phyloP scores from a whole-genome alignment of 2,329 filamentous ascomycete genomes.

The Leptographium galeiforme region DNA sequence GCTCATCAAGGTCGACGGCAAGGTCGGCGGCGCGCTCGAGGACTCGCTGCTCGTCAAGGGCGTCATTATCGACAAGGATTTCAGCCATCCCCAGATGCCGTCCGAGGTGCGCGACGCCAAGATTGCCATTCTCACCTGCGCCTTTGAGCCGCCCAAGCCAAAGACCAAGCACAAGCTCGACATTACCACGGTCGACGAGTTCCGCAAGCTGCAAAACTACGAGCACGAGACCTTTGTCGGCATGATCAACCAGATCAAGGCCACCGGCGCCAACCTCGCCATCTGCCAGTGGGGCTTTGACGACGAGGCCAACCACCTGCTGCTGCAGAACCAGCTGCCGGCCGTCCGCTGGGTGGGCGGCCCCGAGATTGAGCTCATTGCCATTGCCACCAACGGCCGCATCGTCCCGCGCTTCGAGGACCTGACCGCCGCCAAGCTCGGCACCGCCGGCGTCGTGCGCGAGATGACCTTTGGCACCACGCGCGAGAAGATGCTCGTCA shows the following conservation, averaged over 20 bases:
- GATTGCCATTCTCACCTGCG: constrained; percentile 92
- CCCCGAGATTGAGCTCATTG: constrained; percentile 95
- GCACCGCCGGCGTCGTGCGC: constrained; percentile 74
- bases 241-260: constrained; percentile 98
- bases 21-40: constrained; percentile 87
- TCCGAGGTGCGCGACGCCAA: constrained; percentile 90
- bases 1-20: constrained; percentile 97
- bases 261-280: constrained; percentile 88
- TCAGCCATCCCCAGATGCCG: constrained; percentile 98
- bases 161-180: constrained; percentile 99
- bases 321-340: constrained; percentile 90
- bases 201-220: constrained; percentile 93
- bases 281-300: constrained; percentile 99
- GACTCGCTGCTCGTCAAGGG: constrained; percentile 92
- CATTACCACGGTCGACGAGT: constrained; percentile 93
- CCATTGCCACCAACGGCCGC: constrained; percentile 93
- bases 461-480: constrained; percentile 97
- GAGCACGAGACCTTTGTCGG: constrained; percentile 93
- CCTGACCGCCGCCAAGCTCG: constrained; percentile 79
- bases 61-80: constrained; percentile 98
- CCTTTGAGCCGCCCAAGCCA: constrained; percentile 96
- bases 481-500: constrained; percentile 97
- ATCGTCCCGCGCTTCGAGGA: constrained; percentile 98
- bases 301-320: constrained; percentile 93
- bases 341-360: constrained; percentile 97